Evolutionary conservation across 2,329 filamentous ascomycete genomes (phyloP), one percentile per base, ranked within the genome.

Genomic region (Amauroascus niger): DNA sequence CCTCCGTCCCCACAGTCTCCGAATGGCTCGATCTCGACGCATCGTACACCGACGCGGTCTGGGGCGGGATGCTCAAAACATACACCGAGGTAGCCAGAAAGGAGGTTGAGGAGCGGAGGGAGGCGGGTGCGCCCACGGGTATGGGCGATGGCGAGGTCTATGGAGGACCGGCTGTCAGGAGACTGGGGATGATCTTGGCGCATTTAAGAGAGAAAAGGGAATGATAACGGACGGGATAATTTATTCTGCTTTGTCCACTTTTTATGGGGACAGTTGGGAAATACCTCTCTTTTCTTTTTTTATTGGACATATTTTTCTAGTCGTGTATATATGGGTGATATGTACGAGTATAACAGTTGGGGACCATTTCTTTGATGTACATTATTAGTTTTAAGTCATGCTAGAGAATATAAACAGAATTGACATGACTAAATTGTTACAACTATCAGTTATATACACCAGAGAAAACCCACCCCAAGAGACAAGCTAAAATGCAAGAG

Each of bases 1-100:
- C 43, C 13, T 40, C 50, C 28, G n/a, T 61, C 6, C 59, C 59
- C 18, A 54, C 54, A 14, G 50, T 59, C 26, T 46, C 51, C 13
- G 58, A 59, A 44, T 61, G 59, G 59, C 35, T 61, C 18, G 56
- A 55, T 6, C 40, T 58, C 8, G 58, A 61, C 28, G 14, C 32
- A 2, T 44, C 41, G 14, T 61, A 61, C 16, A 55, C 56, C 2
- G 59, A 59, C 44, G 52, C 40, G 7, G 59, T 61, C 20, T 61
- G 58, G 58, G 59, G 59, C 4, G 39, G 52, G 18, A 24, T 33
- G 20, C 32, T 60, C 26, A 57, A 57, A 49, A 54, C 54, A 28
- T 54, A 50, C 32, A 54, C 53, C 7, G 53, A 57, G 35, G 57
- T 55, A 20, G 57, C 57, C 43, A 55, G 49, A 57, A 50, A 44